phyloP scores from a whole-genome alignment of 257 asterid species.

The Penstemon barbatus region DNA sequence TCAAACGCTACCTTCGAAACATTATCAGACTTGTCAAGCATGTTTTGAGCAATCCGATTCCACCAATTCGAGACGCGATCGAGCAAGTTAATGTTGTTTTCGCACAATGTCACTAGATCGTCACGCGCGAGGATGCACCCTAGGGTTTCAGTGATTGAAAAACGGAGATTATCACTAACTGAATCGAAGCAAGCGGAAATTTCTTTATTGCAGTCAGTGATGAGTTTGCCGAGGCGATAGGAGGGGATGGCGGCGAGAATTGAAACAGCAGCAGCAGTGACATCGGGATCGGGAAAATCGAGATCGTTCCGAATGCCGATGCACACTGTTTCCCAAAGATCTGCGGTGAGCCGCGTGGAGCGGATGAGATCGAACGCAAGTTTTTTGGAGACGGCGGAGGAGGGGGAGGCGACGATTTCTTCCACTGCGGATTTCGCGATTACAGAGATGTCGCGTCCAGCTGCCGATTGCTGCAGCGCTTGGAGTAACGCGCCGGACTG shows the following conservation, averaged over 20 bases:
- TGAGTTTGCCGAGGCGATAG: conserved; percentile 73
- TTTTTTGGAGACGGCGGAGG: conserved; percentile 82
- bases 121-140: conserved; percentile 89
- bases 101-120: conserved; percentile 80
- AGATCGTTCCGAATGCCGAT: conserved; percentile 77
- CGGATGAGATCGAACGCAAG: conserved; percentile 89
- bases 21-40: conserved; percentile 77
- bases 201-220: conserved; percentile 71
- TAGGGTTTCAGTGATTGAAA: conserved; percentile 77
- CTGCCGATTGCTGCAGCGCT: conserved; percentile 93
- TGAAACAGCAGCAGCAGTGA: conserved; percentile 85
- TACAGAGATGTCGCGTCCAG: conserved; percentile 86
- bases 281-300: conserved; percentile 89
- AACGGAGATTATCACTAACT: conserved; percentile 66
- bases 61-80: conserved; percentile 90
- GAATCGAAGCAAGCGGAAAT: conserved; percentile 84
- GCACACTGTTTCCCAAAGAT: conserved; percentile 81
- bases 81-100: conserved; percentile 72
- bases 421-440: conserved; percentile 89
- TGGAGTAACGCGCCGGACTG: conserved; percentile 89
- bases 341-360: conserved; percentile 83
- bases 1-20: conserved; percentile 84
- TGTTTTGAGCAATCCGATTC: conserved; percentile 68
- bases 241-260: conserved; percentile 87
- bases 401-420: conserved; percentile 91